Conservation (phyloP, 1,139 yeast species). For the Yamadazyma spencermartinsiae region DNA sequence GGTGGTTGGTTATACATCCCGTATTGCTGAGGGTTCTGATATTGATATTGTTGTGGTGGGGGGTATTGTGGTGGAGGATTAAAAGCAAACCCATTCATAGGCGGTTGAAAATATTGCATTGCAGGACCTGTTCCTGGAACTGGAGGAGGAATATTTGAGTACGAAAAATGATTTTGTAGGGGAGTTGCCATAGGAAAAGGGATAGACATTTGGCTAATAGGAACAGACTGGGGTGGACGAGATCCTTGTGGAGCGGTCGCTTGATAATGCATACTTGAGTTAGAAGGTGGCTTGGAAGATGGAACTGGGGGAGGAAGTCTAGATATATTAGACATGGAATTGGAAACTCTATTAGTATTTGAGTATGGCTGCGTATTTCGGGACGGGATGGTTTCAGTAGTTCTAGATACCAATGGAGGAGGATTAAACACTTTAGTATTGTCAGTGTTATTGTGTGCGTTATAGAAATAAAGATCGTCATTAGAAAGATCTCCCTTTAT, state of each 20-base stretch:
- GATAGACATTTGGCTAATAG: slow-evolving; percentile 1
- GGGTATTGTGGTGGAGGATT: not conserved
- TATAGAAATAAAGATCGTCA: slow-evolving; percentile 4
- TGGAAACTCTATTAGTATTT: not conserved
- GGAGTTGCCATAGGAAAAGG: slow-evolving; percentile 2
- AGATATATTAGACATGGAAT: not conserved
- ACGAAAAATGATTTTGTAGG: not conserved
- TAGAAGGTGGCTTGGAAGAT: not conserved
- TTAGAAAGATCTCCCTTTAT: slow-evolving; percentile 3
- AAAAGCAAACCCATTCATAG: slow-evolving; percentile 2
- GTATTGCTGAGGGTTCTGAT: slow-evolving; percentile 2
- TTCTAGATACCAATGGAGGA: slow-evolving; percentile 1
- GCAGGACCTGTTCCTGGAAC: not conserved
- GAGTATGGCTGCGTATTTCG: not conserved
- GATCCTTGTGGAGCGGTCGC: not conserved
- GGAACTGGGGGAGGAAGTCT: not conserved
- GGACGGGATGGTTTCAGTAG: not conserved
- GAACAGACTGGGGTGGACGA: slow-evolving; percentile 1
- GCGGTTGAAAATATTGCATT: slow-evolving; percentile 1
- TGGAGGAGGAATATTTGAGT: slow-evolving; percentile 1
- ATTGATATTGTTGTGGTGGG: not conserved
- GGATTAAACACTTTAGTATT: not conserved
- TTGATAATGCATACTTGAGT: slow-evolving; percentile 1
- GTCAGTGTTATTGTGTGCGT: not conserved
- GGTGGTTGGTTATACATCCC: slow-evolving; percentile 1